Conservation (phyloP, 129 eudicot genomes). For the Centrapalus pauciflorus region DNA sequence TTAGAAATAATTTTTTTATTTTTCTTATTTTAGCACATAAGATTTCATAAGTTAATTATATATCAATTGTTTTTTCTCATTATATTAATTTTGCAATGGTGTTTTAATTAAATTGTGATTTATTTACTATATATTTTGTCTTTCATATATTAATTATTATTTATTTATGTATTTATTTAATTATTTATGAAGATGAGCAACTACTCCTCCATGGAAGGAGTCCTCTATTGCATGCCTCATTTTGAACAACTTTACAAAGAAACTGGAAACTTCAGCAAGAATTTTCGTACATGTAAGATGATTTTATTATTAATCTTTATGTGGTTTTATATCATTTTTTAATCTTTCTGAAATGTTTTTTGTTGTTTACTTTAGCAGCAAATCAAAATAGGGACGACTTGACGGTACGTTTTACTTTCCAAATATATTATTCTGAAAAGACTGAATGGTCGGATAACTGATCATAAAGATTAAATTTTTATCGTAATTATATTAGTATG, state of each 20-base stretch:
- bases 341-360: neutral
- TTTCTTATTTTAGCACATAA: too few relatives aligned
- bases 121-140: neutral
- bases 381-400: slow-evolving; percentile 52
- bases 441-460: too few relatives aligned
- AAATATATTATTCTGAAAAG: neutral
- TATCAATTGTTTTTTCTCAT: neutral
- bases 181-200: slow-evolving; percentile 65
- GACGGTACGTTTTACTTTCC: slow-evolving; percentile 29
- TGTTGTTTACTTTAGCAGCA: slow-evolving; percentile 18
- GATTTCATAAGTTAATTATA: too few relatives aligned
- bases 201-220: slow-evolving; percentile 94
- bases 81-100: neutral
- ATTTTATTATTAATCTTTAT: neutral
- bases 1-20: too few relatives aligned
- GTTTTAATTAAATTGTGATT: neutral
- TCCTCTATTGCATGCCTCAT: slow-evolving; percentile 82
- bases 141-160: neutral
- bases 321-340: neutral
- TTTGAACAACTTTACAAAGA: slow-evolving; percentile 86
- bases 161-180: neutral
- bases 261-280: slow-evolving; percentile 75
- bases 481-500: too few relatives aligned
- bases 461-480: too few relatives aligned
- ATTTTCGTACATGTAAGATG: slow-evolving; percentile 58